phyloP scores from a whole-genome alignment of 2,329 filamentous ascomycete genomes.

The Hysterium pulicare region DNA sequence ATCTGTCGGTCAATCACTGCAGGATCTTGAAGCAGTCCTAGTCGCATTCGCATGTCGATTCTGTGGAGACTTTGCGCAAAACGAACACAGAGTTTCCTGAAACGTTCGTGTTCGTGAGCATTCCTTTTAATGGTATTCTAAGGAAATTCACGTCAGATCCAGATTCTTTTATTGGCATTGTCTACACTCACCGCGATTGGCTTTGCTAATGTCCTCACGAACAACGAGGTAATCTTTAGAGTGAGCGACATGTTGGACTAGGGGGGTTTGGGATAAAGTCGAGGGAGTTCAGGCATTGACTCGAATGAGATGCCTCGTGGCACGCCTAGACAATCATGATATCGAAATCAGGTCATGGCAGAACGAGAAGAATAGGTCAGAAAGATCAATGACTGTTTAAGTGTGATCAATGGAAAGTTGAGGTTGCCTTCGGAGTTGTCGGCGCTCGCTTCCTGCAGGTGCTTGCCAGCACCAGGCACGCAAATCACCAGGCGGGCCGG shows the following conservation, averaged over 20 bases:
- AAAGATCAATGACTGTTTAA: too few species aligned
- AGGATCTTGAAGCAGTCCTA: slow-evolving; percentile 62
- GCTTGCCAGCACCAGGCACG: background rate
- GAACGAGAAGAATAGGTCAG: background rate
- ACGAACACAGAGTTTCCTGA: slow-evolving; percentile 58
- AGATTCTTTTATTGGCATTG: too few species aligned
- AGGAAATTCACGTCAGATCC: too few species aligned
- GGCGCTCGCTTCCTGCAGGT: background rate
- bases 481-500: background rate
- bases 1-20: slow-evolving; percentile 53
- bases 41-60: slow-evolving; percentile 64
- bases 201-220: slow-evolving; percentile 64
- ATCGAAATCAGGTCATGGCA: too few species aligned
- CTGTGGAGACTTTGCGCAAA: slow-evolving; percentile 64
- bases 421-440: slow-evolving; percentile 10
- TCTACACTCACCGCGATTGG: slow-evolving; percentile 58
- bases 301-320: slow-evolving; percentile 1
- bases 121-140: slow-evolving; percentile 67
- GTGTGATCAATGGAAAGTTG: slow-evolving; percentile 4
- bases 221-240: slow-evolving; percentile 63
- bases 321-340: too few species aligned
- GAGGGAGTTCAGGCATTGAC: slow-evolving; percentile 1
- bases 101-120: slow-evolving; percentile 65
- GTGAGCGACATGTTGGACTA: slow-evolving; percentile 57
- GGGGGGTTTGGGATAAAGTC: background rate